These are phyloP conservation scores for Tardiomyces depauwii DNA, from an alignment of 1,139 yeast species.

Conservation along the genomic window DNA sequence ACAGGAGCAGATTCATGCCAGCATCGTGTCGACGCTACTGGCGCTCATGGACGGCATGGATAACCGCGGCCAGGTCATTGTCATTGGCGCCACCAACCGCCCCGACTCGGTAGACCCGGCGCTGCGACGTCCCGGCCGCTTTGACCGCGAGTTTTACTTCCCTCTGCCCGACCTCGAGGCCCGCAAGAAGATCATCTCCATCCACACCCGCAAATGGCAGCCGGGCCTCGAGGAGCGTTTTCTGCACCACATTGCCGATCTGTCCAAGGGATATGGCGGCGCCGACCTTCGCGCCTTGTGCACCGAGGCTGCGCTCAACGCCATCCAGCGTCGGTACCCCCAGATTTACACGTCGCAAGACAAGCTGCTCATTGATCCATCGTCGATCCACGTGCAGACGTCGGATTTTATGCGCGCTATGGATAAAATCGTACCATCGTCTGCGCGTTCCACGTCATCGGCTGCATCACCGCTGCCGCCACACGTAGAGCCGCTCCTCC, in stretches of 20 bases:
- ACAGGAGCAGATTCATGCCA: constrained; percentile 96
- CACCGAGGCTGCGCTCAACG: constrained; percentile 88
- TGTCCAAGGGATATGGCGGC: constrained; percentile 97
- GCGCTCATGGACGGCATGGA: constrained; percentile 99
- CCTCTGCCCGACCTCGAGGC: constrained; percentile 83
- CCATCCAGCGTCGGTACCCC: constrained; percentile 87
- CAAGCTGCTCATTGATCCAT: constrained; percentile 64
- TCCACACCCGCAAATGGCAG: constrained; percentile 85
- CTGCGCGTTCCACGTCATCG: constrained; percentile 73
- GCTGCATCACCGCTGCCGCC: constrained; percentile 74
- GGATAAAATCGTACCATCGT: constrained; percentile 83
- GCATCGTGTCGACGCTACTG: constrained; percentile 85
- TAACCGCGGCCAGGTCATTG: constrained; percentile 90
- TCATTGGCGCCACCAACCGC: constrained; percentile 95
- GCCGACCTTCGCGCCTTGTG: constrained; percentile 92
- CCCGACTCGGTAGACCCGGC: constrained; percentile 99
- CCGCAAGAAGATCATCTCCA: constrained; percentile 62
- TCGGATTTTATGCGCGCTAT: constrained; percentile 81
- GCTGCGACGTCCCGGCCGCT: constrained; percentile 91
- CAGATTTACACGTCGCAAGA: constrained; percentile 76
- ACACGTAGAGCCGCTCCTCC: constrained; percentile 52
- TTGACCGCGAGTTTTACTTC: constrained; percentile 93
- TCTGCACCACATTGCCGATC: constrained; percentile 53
- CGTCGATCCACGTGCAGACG: constrained; percentile 63
- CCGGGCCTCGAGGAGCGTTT: constrained; percentile 55